A percentile compares a stretch with the other conserved stretches of the same genome.
phyloP scores from a whole-genome alignment of 1,284 basidiomycete genomes.

The Ganoderma lucidum region DNA sequence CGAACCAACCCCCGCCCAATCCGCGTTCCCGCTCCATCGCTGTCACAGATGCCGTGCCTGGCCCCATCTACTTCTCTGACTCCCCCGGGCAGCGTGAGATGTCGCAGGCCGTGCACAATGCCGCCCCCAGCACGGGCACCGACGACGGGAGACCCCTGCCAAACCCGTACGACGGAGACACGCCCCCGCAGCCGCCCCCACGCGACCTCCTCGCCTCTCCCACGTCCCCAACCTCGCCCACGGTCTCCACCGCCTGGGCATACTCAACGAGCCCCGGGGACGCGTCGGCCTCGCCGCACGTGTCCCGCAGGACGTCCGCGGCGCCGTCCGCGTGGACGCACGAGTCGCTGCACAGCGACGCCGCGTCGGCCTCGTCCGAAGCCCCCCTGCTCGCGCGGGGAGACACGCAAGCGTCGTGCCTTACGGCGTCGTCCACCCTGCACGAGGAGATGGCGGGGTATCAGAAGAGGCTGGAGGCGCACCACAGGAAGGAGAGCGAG shows the following conservation, averaged over 20 bases:
- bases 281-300: constrained; percentile 7
- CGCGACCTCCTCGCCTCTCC: constrained; percentile 23
- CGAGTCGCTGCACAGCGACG: constrained; percentile 17
- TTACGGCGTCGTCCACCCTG: constrained; percentile 30
- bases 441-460: constrained; percentile 38
- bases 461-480: constrained; percentile 40
- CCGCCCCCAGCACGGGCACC: constrained; percentile 12
- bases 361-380: constrained; percentile 8
- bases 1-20: constrained; percentile 9
- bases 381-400: constrained; percentile 31
- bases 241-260: constrained; percentile 2
- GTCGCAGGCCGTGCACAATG: constrained; percentile 15
- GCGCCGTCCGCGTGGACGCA: constrained; percentile 31
- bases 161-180: constrained; percentile 37
- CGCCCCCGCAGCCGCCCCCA: constrained; percentile 23
- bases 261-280: constrained; percentile 13
- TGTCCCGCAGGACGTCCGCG: constrained; percentile 15
- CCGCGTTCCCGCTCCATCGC: constrained; percentile 7
- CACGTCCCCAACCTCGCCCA: neutral
- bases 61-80: constrained; percentile 9
- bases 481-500: constrained; percentile 37
- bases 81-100: neutral
- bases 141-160: constrained; percentile 28
- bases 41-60: constrained; percentile 1
- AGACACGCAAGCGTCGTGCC: constrained; percentile 28